These are phyloP conservation scores for Citrus glauca DNA, from an alignment of 345 rosid species.

Conservation along the genomic window DNA sequence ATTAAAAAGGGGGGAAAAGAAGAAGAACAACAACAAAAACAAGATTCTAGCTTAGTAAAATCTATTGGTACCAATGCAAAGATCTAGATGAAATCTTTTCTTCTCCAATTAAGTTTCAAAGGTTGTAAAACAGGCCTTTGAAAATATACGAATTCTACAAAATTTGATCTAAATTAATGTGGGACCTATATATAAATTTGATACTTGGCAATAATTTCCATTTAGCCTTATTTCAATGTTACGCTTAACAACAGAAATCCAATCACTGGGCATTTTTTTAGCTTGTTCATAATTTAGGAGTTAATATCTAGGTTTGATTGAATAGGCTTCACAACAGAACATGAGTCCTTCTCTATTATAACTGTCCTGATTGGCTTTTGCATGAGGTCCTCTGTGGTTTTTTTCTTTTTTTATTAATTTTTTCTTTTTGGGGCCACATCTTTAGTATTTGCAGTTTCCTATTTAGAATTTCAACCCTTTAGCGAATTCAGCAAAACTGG, in stretches of 20 bases:
- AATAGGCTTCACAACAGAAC: background rate
- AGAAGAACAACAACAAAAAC: too few relatives aligned
- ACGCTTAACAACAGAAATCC: background rate
- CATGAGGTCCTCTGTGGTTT: too few relatives aligned
- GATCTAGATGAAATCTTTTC: background rate
- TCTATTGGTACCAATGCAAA: background rate
- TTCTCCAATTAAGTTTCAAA: background rate
- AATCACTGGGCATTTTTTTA: background rate
- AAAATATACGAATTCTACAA: background rate
- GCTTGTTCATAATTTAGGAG: background rate
- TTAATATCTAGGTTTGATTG: background rate
- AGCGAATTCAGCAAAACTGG: background rate
- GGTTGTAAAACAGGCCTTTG: background rate
- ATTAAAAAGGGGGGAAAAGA: too few relatives aligned
- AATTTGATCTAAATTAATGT: too few relatives aligned
- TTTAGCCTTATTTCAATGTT: background rate
- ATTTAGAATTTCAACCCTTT: background rate
- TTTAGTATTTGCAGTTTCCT: background rate
- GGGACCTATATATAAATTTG: too few relatives aligned
- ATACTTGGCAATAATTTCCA: too few relatives aligned
- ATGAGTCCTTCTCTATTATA: background rate
- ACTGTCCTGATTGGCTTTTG: too few relatives aligned
- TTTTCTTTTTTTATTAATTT: too few relatives aligned
- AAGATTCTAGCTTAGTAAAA: too few relatives aligned
- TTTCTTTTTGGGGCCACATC: too few relatives aligned